Base-by-base conservation (phyloP, 768 basidiomycete genomes). In the Tylopilus felleus region DNA sequence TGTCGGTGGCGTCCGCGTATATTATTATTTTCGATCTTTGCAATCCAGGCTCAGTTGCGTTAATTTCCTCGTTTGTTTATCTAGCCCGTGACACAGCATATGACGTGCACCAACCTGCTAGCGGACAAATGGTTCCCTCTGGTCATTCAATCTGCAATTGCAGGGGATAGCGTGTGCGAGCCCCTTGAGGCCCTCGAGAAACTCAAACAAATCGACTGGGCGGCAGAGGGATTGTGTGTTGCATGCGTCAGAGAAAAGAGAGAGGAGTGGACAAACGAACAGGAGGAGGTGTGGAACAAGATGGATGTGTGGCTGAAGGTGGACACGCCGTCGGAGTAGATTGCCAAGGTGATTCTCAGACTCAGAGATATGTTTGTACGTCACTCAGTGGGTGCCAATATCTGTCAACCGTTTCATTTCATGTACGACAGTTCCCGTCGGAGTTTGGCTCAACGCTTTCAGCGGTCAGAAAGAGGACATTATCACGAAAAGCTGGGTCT, bases 41-140 rank as follows among this genome's bases (percentile, higher is more conserved):
- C 29, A 8, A 27, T 42, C 19, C 16, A 12, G 8, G 17, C 14
- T 53, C 46, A 36, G 25, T 39, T n/a, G n/a, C 40, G n/a, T 43
- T 53, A 23, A 55, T 40, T 5, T 9, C 16, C 38, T 31, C 31
- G 10, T 23, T 41, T 29, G 1, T n/a, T 22, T 31, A 47, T 42
- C 19, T 54, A 69, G 69, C 67, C 84, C 5, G 76, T 82, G 7
- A 83, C 84, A n/a, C 71, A 74, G 2, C 89, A 90, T 63, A 88
- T 88, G 86, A 71, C 71, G 5, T 90, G 89, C 68, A 89, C 87
- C 4, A 82, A 88, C 64, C 71, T 80, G 0, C 76, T 90, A 51
- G 89, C 88, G 1, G 85, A 85, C 47, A 74, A 71, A 48, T 90
- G 88, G 89, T 85, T 88, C 79, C 55, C 75, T 22, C 72, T 81